phyloP scores from a whole-genome alignment of 257 asterid genomes.

The Nicotiana noctiflora region DNA sequence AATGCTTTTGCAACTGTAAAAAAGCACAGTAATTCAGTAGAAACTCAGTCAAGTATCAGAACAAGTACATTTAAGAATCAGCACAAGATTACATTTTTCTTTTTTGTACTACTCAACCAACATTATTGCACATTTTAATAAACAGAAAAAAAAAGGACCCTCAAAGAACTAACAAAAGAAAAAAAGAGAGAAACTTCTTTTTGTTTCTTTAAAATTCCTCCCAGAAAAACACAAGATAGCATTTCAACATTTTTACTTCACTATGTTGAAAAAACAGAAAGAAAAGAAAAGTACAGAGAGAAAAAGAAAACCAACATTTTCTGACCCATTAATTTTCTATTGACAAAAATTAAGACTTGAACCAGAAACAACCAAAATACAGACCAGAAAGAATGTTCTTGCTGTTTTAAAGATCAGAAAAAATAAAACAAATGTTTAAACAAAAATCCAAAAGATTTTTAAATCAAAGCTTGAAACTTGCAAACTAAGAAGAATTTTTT shows the following conservation, averaged over 20 bases:
- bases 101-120: background rate
- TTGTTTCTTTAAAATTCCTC: background rate
- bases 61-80: conserved; percentile 1
- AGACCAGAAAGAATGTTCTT: conserved; percentile 7
- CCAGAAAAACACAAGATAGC: background rate
- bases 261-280: background rate
- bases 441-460: background rate
- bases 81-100: background rate
- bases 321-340: background rate
- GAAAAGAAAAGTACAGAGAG: background rate
- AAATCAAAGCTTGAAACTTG: conserved; percentile 6
- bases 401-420: background rate
- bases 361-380: conserved; percentile 1
- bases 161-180: background rate
- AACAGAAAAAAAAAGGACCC: background rate
- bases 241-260: background rate
- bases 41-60: background rate
- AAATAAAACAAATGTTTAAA: background rate
- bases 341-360: background rate
- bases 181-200: background rate
- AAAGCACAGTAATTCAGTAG: background rate
- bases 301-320: background rate
- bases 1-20: background rate
- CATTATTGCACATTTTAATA: conserved; percentile 2
- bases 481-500: background rate